phyloP scores from a whole-genome alignment of 2,329 filamentous ascomycete species.

The Didymella keratinophila region DNA sequence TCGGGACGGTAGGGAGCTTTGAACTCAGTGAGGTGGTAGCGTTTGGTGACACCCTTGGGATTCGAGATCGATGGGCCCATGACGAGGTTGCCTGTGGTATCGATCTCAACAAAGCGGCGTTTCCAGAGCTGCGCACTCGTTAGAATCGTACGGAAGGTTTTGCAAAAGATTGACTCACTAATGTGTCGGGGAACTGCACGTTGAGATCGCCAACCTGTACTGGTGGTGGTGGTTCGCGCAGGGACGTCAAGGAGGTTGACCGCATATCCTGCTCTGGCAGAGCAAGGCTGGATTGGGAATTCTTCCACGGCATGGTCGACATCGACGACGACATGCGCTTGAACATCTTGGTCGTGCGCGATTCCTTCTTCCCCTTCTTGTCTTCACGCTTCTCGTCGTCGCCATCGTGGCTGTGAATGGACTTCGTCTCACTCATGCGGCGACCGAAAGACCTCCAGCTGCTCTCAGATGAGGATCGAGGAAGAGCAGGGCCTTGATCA shows the following conservation, averaged over 20 bases:
- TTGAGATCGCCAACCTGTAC: slow-evolving; percentile 89
- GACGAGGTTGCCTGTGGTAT: slow-evolving; percentile 82
- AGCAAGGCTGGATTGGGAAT: slow-evolving; percentile 50
- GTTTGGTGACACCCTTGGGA: slow-evolving; percentile 71
- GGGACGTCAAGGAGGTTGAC: slow-evolving; percentile 37
- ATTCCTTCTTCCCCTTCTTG: slow-evolving; percentile 61
- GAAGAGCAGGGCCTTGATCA: slow-evolving; percentile 41
- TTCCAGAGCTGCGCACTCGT: slow-evolving; percentile 75
- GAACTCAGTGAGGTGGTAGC: slow-evolving; percentile 88
- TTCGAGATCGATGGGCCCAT: slow-evolving; percentile 74
- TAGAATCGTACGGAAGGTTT: slow-evolving; percentile 3
- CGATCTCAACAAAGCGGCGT: slow-evolving; percentile 84
- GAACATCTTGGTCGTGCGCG: slow-evolving; percentile 68
- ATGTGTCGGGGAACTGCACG: slow-evolving; percentile 93
- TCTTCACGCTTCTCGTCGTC: slow-evolving; percentile 52
- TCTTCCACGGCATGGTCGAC: slow-evolving; percentile 61
- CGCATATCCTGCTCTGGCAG: slow-evolving; percentile 51
- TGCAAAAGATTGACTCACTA: slow-evolving; percentile 56
- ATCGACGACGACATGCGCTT: slow-evolving; percentile 71
- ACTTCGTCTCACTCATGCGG: slow-evolving; percentile 48
- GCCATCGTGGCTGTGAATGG: slow-evolving; percentile 42
- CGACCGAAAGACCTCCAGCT: slow-evolving; percentile 50
- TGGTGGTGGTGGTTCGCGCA: slow-evolving; percentile 59
- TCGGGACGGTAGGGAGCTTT: slow-evolving; percentile 81
- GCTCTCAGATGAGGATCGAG: slow-evolving; percentile 51